phyloP scores from a whole-genome alignment of 2,329 filamentous ascomycete genomes.

The Talaromyces islandicus region DNA sequence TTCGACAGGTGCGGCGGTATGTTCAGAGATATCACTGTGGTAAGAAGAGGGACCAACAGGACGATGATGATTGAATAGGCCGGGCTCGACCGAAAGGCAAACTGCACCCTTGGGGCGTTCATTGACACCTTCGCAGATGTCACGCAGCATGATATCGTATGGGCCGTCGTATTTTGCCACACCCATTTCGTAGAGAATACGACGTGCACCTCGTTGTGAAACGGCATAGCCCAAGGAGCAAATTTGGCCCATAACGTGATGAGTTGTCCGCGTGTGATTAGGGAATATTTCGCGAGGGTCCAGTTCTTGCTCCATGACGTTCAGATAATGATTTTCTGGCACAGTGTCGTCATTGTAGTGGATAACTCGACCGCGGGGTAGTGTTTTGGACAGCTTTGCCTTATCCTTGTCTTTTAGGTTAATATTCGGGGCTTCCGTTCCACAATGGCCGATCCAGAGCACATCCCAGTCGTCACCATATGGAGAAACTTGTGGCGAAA shows the following conservation, averaged over 20 bases:
- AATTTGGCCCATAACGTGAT: conserved; percentile 24
- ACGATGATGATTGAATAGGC: conserved; percentile 16
- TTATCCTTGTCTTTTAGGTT: conserved; percentile 25
- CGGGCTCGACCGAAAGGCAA: conserved; percentile 15
- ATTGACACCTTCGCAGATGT: conserved; percentile 40
- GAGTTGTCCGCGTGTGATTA: conserved; percentile 33
- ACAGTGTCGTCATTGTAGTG: conserved; percentile 13
- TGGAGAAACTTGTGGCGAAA: conserved; percentile 27
- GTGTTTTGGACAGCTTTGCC: conserved; percentile 18
- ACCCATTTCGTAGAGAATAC: conserved; percentile 27
- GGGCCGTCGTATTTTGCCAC: conserved; percentile 21
- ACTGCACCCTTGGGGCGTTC: conserved; percentile 17
- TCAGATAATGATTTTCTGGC: conserved; percentile 6
- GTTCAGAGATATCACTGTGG: conserved; percentile 13
- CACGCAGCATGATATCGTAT: conserved; percentile 42
- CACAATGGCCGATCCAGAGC: conserved; percentile 48
- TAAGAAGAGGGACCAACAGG: conserved; percentile 9
- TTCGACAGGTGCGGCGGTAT: conserved; percentile 9
- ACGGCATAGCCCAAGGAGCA: conserved; percentile 37
- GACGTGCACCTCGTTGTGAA: conserved; percentile 30
- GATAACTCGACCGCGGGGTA: conserved; percentile 14
- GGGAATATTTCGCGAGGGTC: conserved; percentile 15
- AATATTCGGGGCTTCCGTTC: conserved; percentile 24
- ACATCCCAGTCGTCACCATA: conserved; percentile 51
- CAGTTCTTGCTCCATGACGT: conserved; percentile 12